Percentiles rank a stretch among this genome's conserved stretches.
phyloP scores from a whole-genome alignment of 1,139 yeast genomes.

The Kluyveromyces sp. region DNA sequence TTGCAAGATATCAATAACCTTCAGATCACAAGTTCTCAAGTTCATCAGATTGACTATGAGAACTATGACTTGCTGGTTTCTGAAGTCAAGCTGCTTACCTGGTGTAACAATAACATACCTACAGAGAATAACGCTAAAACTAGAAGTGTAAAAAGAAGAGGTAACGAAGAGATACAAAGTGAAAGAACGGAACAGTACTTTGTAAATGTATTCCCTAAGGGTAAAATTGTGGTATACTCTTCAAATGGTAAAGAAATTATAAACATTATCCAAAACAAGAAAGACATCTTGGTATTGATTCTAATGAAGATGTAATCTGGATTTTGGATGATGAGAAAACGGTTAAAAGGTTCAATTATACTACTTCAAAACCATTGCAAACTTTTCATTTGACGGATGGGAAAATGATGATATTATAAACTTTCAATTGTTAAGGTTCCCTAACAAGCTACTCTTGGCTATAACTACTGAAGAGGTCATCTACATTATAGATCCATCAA shows the following conservation, averaged over 20 bases:
- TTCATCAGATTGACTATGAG: conserved; percentile 26
- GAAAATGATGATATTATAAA: conserved; percentile 21
- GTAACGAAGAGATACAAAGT: not conserved
- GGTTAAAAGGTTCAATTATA: conserved; percentile 26
- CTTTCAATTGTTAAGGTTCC: conserved; percentile 21
- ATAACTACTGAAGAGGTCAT: conserved; percentile 19
- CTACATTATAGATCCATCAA: conserved; percentile 27
- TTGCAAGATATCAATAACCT: conserved; percentile 21
- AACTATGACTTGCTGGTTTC: conserved; percentile 22
- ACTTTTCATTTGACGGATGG: conserved; percentile 29
- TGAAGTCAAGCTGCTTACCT: conserved; percentile 21
- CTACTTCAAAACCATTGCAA: conserved; percentile 24
- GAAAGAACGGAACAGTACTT: conserved; percentile 18
- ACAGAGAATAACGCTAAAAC: conserved; percentile 7
- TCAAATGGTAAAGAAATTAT: conserved; percentile 29
- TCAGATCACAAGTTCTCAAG: conserved; percentile 25
- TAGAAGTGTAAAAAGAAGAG: conserved; percentile 16
- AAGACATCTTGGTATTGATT: conserved; percentile 22
- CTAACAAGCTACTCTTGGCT: conserved; percentile 12
- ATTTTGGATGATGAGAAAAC: conserved; percentile 25
- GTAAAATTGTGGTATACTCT: conserved; percentile 27
- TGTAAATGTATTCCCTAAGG: conserved; percentile 24
- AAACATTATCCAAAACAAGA: conserved; percentile 27
- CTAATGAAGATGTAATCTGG: conserved; percentile 24
- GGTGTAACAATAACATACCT: conserved; percentile 20